Evolutionary conservation across 257 asterid genomes (phyloP).

Genomic region (Lantana camara): DNA sequence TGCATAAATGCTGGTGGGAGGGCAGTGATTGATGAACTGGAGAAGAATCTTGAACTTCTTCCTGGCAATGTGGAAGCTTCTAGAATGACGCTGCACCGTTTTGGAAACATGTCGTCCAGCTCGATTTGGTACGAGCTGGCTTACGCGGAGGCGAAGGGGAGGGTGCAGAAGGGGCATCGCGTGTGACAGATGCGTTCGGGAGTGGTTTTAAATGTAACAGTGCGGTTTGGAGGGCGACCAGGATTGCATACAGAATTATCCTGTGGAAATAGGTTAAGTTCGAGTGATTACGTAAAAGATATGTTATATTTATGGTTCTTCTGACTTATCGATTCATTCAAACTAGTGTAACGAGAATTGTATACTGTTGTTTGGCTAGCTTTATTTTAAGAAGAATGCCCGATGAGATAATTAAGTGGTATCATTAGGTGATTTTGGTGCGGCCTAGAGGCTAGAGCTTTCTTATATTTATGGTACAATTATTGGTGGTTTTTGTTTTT

Average conservation of each 20-base stretch:
- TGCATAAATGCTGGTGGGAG: constrained; percentile 85
- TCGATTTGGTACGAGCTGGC: constrained; percentile 84
- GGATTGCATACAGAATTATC: constrained; percentile 69
- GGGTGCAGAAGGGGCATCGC: constrained; percentile 54
- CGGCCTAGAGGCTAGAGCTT: no score
- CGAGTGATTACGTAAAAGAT: no score
- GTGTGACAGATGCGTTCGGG: constrained; percentile 87
- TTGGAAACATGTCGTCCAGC: constrained; percentile 81
- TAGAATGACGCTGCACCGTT: constrained; percentile 69
- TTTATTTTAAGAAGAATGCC: no score
- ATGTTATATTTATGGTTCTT: no score
- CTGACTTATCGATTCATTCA: no score
- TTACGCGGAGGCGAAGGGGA: constrained; percentile 65
- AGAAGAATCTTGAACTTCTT: constrained; percentile 61
- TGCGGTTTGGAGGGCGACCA: constrained; percentile 79
- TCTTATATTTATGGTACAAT: no score
- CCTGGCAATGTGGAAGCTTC: constrained; percentile 72
- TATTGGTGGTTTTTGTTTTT: no score
- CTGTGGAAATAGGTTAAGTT: constrained; percentile 35
- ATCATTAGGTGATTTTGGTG: no score
- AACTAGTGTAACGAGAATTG: no score
- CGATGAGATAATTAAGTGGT: no score
- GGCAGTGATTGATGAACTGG: constrained; percentile 80
- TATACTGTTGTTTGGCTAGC: no score
- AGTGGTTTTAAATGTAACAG: constrained; percentile 80